Evolutionary conservation across 768 basidiomycete genomes (phyloP).

Genomic region (Aureoboletus auriporus): DNA sequence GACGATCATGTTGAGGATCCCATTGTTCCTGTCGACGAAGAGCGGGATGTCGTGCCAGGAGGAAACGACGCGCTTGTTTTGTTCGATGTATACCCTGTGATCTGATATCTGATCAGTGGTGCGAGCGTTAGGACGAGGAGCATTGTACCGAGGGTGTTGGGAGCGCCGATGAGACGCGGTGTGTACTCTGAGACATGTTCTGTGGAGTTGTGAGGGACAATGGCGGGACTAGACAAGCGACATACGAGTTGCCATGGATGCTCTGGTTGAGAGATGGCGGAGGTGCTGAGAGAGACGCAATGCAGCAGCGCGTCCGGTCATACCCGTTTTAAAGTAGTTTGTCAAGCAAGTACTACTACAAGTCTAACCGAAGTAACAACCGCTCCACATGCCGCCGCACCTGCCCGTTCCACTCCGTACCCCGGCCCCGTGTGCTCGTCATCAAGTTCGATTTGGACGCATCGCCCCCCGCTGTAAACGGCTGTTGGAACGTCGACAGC

Average conservation of each 20-base stretch:
- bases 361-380: constrained; percentile 52
- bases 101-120: constrained; percentile 50
- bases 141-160: constrained; percentile 86
- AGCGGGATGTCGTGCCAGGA: constrained; percentile 97
- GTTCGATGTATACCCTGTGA: constrained; percentile 92
- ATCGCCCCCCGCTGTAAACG: constrained; percentile 57
- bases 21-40: constrained; percentile 92
- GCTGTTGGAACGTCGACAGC: constrained; percentile 70
- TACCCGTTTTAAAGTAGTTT: no score
- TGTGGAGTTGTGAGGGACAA: neutral
- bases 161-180: constrained; percentile 76
- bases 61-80: constrained; percentile 78
- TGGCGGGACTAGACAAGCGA: neutral
- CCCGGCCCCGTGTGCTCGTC: constrained; percentile 46
- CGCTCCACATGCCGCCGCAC: constrained; percentile 81
- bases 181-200: constrained; percentile 49
- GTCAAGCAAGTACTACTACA: no score
- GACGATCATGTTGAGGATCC: constrained; percentile 98
- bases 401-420: constrained; percentile 55
- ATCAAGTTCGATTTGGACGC: constrained; percentile 71
- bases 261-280: constrained; percentile 48
- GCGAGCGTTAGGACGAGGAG: constrained; percentile 1
- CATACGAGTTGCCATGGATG: constrained; percentile 40
- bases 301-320: no score
- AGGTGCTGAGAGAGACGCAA: constrained; percentile 41